Conservation (phyloP, 169 alveolate genomes). For the Perkinsus olseni region DNA sequence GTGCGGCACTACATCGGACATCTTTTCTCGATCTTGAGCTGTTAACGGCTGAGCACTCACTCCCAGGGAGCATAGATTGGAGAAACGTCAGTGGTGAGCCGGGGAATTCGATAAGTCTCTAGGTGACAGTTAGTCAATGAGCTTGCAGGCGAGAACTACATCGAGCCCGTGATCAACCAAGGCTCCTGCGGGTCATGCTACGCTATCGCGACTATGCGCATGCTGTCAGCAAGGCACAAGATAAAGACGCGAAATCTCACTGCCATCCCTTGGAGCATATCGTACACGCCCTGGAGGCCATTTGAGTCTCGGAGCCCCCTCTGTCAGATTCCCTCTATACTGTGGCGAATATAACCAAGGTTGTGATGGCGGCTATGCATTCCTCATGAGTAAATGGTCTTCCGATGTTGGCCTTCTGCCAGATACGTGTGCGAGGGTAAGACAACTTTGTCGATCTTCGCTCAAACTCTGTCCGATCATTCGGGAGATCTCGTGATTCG, state of each 20-base stretch:
- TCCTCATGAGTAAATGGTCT: constrained; percentile 35
- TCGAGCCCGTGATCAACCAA: constrained; percentile 29
- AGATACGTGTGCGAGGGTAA: background rate
- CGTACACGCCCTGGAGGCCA: no score
- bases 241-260: background rate
- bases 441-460: background rate
- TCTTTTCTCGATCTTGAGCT: background rate
- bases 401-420: constrained; percentile 27
- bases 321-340: constrained; percentile 26
- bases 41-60: background rate
- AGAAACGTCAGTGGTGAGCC: background rate
- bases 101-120: background rate
- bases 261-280: background rate
- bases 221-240: constrained; percentile 39
- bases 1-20: background rate
- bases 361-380: constrained; percentile 47
- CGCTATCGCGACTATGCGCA: constrained; percentile 36
- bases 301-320: background rate
- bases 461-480: background rate
- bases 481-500: no score
- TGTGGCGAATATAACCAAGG: constrained; percentile 48
- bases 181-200: constrained; percentile 47
- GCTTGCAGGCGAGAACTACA: background rate
- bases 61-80: background rate
- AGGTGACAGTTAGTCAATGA: background rate